A percentile compares a stretch with the other conserved stretches of the same genome.
Conservation (phyloP, 495 filamentous ascomycete genomes). For the Collariella sp. region DNA sequence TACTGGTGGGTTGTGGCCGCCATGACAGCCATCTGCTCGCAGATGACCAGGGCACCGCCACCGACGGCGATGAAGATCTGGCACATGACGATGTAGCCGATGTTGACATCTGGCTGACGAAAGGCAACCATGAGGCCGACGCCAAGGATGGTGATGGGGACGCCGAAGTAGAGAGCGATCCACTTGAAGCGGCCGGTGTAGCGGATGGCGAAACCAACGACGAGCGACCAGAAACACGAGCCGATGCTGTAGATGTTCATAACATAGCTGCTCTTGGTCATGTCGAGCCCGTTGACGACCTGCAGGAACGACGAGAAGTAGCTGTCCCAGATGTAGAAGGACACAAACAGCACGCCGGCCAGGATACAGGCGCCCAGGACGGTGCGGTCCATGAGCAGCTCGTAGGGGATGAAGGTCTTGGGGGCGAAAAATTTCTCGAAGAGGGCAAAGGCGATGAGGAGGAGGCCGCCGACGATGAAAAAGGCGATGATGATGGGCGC, state of each 20-base stretch:
- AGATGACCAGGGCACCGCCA: conserved; percentile 51
- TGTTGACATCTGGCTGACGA: conserved; percentile 36
- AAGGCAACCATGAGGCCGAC: conserved; percentile 52
- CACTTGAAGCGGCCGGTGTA: conserved; percentile 51
- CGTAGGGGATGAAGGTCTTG: conserved; percentile 50
- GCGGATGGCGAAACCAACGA: conserved; percentile 50
- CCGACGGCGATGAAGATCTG: conserved; percentile 72
- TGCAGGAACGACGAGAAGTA: conserved; percentile 62
- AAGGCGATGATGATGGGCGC: conserved; percentile 44
- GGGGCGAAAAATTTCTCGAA: conserved; percentile 52
- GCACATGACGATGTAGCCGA: conserved; percentile 67
- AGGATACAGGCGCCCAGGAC: conserved; percentile 55
- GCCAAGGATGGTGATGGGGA: conserved; percentile 57
- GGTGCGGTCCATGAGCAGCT: conserved; percentile 54
- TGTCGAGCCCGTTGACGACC: conserved; percentile 55
- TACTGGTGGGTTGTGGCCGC: conserved; percentile 56
- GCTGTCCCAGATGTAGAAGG: conserved; percentile 59
- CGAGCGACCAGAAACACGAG: conserved; percentile 52
- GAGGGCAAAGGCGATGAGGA: conserved; percentile 37
- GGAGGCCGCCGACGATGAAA: conserved; percentile 44
- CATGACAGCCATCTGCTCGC: conserved; percentile 59
- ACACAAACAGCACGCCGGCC: conserved; percentile 48
- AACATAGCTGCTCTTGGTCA: conserved; percentile 55
- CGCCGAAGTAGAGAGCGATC: conserved; percentile 53
- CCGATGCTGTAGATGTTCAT: conserved; percentile 61